Base-by-base conservation (phyloP, 352 stramenopile species). In the Pythium phragmitis region DNA sequence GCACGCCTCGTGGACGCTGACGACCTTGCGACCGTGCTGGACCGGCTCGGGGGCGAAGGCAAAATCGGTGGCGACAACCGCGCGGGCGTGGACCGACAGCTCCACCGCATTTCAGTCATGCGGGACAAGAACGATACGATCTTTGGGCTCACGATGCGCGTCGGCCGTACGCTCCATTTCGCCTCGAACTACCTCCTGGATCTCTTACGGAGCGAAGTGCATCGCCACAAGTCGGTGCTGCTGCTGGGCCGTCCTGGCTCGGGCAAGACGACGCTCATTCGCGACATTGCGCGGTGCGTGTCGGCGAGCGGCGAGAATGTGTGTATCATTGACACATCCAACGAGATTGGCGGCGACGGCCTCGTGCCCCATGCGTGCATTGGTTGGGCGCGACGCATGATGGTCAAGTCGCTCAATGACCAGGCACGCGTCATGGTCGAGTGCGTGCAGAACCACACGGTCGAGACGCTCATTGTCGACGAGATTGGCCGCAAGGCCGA, bases 371-470 rank as follows among this genome's bases (percentile, higher is more conserved):
- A 97, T 56, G 49, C 30, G 26, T 92, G 85, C 57, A 63, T 72
- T n/a, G 68, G 62, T 17, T 43, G 61, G 4, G 59, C 68, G 23
- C 63, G 52, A 11, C 68, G 68, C 30, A 57, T 75, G n/a, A 75
- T 72, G 68, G 68, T 75, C 30, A 55, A 60, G 34, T 72, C 64
- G 17, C 42, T 72, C 14, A 43, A 60, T 6, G 21, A 42, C 4
- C 62, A 72, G 17, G 63, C 63, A 11, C 39, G 57, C 14, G 51
- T 55, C 12, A 97, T 97, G 89, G 75, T 94, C 48, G 89, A 97
- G 75, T 92, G 80, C 53, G 83, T 96, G 26, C 88, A 97, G 61
- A 96, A 97, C 67, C 86, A 97, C 70, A 96, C 87, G 9, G 89
- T 94, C 17, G 60, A 88, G 55, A 91, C 82, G 26, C 79, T 97